Conservation (phyloP, 2,329 filamentous ascomycete genomes). For the Penicillium sp. region DNA sequence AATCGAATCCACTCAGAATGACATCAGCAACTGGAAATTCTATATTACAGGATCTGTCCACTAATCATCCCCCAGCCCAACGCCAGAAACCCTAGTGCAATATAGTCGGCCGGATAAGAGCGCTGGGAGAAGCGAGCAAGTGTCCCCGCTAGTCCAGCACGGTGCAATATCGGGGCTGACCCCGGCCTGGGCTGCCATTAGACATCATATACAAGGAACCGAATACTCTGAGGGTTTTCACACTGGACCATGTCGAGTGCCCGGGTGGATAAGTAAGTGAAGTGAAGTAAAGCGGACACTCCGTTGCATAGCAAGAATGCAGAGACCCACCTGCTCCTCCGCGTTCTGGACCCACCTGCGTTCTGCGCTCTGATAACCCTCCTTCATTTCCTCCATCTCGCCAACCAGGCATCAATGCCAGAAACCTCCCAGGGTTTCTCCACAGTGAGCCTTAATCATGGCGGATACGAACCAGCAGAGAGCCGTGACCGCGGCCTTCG, state of each 20-base stretch:
- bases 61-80: conserved; percentile 50
- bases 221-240: too few relatives aligned
- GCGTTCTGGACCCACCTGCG: too few relatives aligned
- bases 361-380: too few relatives aligned
- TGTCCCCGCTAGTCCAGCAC: conserved; percentile 45
- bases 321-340: conserved; percentile 9
- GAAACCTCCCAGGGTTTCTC: too few relatives aligned
- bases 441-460: conserved; percentile 45
- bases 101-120: conserved; percentile 84
- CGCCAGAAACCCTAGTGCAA: conserved; percentile 69
- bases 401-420: too few relatives aligned
- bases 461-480: conserved; percentile 53
- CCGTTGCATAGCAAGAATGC: conserved; percentile 7
- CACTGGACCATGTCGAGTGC: too few relatives aligned
- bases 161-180: conserved; percentile 20
- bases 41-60: conserved; percentile 9
- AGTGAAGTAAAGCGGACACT: too few relatives aligned
- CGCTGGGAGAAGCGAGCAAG: conserved; percentile 58
- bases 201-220: conserved; percentile 21
- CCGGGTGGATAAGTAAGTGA: too few relatives aligned
- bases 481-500: conserved; percentile 64
- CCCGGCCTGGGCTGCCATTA: conserved; percentile 26
- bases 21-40: too few relatives aligned
- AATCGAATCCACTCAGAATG: conserved; percentile 55
- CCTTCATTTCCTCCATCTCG: too few relatives aligned